A percentile compares a stretch with the other conserved stretches of the same genome.
Conservation (phyloP, 306 rosid species). For the Fragaria vesca region DNA sequence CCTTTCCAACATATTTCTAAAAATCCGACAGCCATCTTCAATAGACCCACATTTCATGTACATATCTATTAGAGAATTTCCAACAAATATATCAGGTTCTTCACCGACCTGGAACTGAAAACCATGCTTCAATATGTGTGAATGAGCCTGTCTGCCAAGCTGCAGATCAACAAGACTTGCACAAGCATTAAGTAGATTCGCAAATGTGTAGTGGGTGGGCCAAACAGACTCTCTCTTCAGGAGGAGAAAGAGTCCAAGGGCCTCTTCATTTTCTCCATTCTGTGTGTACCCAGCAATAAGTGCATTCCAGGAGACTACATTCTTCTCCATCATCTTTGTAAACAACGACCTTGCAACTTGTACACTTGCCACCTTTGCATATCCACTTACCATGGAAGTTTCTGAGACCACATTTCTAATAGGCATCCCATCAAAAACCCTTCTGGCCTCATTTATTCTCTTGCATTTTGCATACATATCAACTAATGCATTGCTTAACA, state of each 20-base stretch:
- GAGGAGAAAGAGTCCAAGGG: conserved; percentile 33
- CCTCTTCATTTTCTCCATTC: conserved; percentile 31
- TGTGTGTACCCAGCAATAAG: conserved; percentile 36
- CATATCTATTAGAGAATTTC: conserved; percentile 36
- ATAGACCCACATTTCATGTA: conserved; percentile 36
- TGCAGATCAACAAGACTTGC: conserved; percentile 30
- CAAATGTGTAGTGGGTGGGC: conserved; percentile 33
- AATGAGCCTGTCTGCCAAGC: conserved; percentile 36
- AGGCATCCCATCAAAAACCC: conserved; percentile 33
- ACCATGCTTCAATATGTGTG: conserved; percentile 33
- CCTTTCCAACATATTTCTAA: conserved; percentile 26
- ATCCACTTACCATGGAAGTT: conserved; percentile 40
- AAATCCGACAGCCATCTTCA: conserved; percentile 24
- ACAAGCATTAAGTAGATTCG: conserved; percentile 36
- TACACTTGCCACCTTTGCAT: conserved; percentile 26
- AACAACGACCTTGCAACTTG: conserved; percentile 28
- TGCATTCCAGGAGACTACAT: conserved; percentile 36
- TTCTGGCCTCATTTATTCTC: conserved; percentile 22
- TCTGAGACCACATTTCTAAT: conserved; percentile 28
- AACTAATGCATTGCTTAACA: conserved; percentile 30
- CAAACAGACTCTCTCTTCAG: conserved; percentile 25
- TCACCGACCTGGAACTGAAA: conserved; percentile 29
- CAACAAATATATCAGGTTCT: conserved; percentile 33
- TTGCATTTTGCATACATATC: conserved; percentile 41
- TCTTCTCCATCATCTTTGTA: conserved; percentile 29